Base-by-base conservation (phyloP, 2,329 filamentous ascomycete genomes). In the Xylaria sp. region DNA sequence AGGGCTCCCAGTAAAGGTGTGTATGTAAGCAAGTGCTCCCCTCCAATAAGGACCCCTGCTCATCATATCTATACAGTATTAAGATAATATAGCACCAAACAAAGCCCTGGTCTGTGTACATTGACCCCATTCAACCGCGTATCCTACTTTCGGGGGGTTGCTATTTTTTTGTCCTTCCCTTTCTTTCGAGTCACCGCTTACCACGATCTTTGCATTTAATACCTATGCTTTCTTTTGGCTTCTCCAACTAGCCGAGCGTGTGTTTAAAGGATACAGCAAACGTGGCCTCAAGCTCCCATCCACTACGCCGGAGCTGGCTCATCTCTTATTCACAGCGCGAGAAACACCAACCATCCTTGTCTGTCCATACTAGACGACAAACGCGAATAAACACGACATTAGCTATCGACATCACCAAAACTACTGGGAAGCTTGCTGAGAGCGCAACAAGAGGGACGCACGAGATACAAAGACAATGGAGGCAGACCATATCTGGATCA, bases 401-500 rank as follows among this genome's bases (percentile, higher is more conserved):
- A 41, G 15, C 12, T 12, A 41, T 18, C 12, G 10, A 13, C 39
- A 13, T 4, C 39, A 41, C 6, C 12, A n/a, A 7, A 18, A 18
- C 41, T 1, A n/a, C 41, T 46, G 1, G 41, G 41, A 20, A n/a
- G 4, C 36, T 57, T 28, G 46, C 43, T 41, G n/a, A 9, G 12
- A 54, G 3, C 49, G 46, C 13, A 28, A 60, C 7, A 33, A 41
- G 28, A 33, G 28, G 25, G 9, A 25, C 5, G 10, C 18, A 18
- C 20, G 31, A 48, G 18, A 56, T 36, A 48, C 10, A 59, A n/a
- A 12, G 39, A 20, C 39, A 4, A 75, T 76, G 73, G 73, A 73
- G 39, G 56, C 62, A 57, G 72, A 72, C 59, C 72, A 77, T 33
- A 71, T 73, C 52, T 76, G 73, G 75, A 65, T 78, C 31, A 61